Conservation (phyloP, 305 asterid genomes). For the Solanum hybrid region DNA sequence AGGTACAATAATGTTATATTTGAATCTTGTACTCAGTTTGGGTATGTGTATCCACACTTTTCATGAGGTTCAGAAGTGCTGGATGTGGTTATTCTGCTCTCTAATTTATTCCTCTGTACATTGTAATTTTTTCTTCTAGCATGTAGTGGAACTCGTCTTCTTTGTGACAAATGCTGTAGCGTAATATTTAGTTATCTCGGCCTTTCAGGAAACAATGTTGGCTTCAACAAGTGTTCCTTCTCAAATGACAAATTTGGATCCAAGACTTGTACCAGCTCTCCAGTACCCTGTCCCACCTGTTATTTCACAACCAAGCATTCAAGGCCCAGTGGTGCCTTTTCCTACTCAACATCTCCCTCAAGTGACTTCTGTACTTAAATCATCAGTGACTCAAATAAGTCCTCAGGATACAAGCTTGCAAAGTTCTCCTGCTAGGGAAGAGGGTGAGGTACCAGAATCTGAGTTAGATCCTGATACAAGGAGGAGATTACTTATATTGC, state of each 20-base stretch:
- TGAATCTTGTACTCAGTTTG: conserved; percentile 4
- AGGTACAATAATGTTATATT: conserved; percentile 39
- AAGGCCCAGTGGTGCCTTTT: conserved; percentile 41
- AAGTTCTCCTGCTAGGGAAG: conserved; percentile 91
- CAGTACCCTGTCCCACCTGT: conserved; percentile 38
- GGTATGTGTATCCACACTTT: neutral
- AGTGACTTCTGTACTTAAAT: conserved; percentile 38
- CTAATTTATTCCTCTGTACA: neutral
- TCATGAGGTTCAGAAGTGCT: neutral
- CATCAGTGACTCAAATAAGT: conserved; percentile 39
- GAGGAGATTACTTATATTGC: conserved; percentile 90
- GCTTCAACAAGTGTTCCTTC: conserved; percentile 58
- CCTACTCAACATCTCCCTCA: conserved; percentile 59
- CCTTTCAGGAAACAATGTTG: conserved; percentile 57
- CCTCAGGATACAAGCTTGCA: conserved; percentile 53
- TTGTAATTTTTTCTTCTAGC: neutral
- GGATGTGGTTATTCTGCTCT: conserved; percentile 8
- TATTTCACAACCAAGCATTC: conserved; percentile 38
- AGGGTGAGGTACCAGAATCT: conserved; percentile 97
- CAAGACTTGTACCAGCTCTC: conserved; percentile 43
- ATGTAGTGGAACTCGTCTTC: neutral
- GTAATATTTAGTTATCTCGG: conserved; percentile 10
- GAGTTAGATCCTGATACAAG: conserved; percentile 98
- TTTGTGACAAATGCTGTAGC: conserved; percentile 3
- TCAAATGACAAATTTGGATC: conserved; percentile 38